phyloP scores from a whole-genome alignment of 78 protist species.

The Dictyostelium intermedium region DNA sequence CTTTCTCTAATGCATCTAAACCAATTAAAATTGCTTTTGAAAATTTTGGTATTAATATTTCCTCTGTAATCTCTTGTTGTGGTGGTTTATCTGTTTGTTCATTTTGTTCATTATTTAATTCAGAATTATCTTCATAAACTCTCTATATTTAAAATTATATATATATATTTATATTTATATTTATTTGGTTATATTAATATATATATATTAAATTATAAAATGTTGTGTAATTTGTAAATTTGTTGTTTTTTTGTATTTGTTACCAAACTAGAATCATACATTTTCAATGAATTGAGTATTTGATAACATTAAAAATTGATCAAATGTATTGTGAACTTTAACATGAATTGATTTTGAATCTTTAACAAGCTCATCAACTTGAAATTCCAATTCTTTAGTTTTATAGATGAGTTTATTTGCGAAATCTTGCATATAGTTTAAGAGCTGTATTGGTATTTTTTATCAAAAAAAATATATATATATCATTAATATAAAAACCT shows the following conservation, averaged over 20 bases:
- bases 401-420: constrained; percentile 47
- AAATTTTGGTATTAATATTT: constrained; percentile 65
- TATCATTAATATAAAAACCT: neutral
- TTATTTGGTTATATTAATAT: neutral
- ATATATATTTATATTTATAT: too few species aligned
- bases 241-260: too few species aligned
- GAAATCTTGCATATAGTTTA: constrained; percentile 80
- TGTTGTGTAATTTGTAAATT: neutral
- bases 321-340: constrained; percentile 85
- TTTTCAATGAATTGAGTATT: constrained; percentile 89
- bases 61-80: constrained; percentile 69
- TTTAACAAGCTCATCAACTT: constrained; percentile 72
- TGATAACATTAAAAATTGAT: constrained; percentile 86
- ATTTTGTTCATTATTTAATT: neutral
- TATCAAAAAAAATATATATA: neutral
- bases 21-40: constrained; percentile 70
- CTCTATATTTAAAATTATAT: constrained; percentile 2
- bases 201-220: neutral
- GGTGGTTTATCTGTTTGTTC: neutral
- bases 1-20: constrained; percentile 42
- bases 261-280: constrained; percentile 67
- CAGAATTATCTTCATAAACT: constrained; percentile 76
- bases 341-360: constrained; percentile 59
- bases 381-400: constrained; percentile 80
- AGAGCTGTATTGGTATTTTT: neutral